These are phyloP conservation scores for Amanita molliuscula DNA, from an alignment of 768 basidiomycete species.

Conservation along the genomic window DNA sequence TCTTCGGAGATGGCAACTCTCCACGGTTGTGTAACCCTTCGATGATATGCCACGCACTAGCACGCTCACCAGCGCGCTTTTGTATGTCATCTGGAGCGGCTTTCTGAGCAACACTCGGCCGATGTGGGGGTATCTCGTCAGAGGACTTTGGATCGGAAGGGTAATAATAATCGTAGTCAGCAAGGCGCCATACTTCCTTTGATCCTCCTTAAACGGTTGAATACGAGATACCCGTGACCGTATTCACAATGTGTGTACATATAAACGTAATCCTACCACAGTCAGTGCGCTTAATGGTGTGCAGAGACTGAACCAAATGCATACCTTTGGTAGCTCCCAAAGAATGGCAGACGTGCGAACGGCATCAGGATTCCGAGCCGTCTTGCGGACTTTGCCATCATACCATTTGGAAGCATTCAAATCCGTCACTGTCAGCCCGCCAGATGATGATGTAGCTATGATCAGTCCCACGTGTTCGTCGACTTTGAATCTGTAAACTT, in stretches of 20 bases:
- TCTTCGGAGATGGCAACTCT: not conserved
- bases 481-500: slow-evolving; percentile 67
- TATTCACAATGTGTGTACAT: slow-evolving; percentile 65
- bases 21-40: not conserved
- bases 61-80: slow-evolving; percentile 7
- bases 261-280: slow-evolving; percentile 37
- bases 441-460: slow-evolving; percentile 40
- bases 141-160: slow-evolving; percentile 1
- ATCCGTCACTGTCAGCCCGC: slow-evolving; percentile 52
- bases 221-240: slow-evolving; percentile 57
- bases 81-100: not conserved
- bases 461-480: slow-evolving; percentile 53
- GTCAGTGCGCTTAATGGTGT: not conserved
- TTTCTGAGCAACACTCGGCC: not conserved
- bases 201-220: slow-evolving; percentile 44
- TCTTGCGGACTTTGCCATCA: not conserved
- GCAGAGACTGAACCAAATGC: slow-evolving; percentile 11
- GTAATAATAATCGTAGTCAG: slow-evolving; percentile 16
- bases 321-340: slow-evolving; percentile 52
- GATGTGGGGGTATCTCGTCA: slow-evolving; percentile 7
- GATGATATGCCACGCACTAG: not conserved
- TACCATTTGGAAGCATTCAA: slow-evolving; percentile 18
- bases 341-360: slow-evolving; percentile 19
- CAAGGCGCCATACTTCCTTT: slow-evolving; percentile 66
- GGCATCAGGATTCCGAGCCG: slow-evolving; percentile 14